Base-by-base conservation (phyloP, 2,329 filamentous ascomycete genomes). In the Elsinoe perseae region DNA sequence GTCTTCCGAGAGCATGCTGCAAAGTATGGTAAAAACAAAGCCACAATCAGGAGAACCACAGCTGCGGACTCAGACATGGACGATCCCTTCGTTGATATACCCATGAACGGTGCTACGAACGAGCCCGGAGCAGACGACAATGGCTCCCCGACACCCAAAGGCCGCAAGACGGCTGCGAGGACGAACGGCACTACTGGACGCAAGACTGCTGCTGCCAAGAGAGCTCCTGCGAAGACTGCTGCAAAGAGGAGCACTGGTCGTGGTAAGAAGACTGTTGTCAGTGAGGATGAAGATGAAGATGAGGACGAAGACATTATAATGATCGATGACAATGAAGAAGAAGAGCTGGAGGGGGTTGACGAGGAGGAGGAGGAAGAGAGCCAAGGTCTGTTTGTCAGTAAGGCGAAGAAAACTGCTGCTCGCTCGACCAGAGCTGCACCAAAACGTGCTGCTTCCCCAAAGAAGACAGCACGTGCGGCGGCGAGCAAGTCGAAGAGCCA, bases 11-110 rank as follows among this genome's bases (percentile, higher is more conserved):
- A 80, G 14, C 88, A 88, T 2, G 73, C 80, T 55, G 67, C 83
- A 36, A 84, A 79, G 70, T 74, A 73, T 34, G 65, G 71, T 42
- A 78, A 76, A 63, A 81, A 76, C 56, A 63, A 63, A 54, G 59
- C 54, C 9, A 63, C 56, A 23, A 44, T 64, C 59, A 92, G 87
- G 67, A 88, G 84, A 68, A 92, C 92, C 1, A 80, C 82, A 9
- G 78, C 77, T 2, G 97, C 91, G 90, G 89, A 97, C 66, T 88
- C 83, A n/a, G 92, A 97, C 61, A 74, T 91, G 23, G 86, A 95
- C 50, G 93, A 91, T 0, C 78, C 79, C 52, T 97, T 92, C 91
- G 52, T 42, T 32, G 52, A 86, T 86, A 59, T 86, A 93, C 48
- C 83, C 89, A 58, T 82, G 16, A 56, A 87, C 0, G 84, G 81